Conservation (phyloP, 371 early-diverging fungal species). For the Mucor sp. region DNA sequence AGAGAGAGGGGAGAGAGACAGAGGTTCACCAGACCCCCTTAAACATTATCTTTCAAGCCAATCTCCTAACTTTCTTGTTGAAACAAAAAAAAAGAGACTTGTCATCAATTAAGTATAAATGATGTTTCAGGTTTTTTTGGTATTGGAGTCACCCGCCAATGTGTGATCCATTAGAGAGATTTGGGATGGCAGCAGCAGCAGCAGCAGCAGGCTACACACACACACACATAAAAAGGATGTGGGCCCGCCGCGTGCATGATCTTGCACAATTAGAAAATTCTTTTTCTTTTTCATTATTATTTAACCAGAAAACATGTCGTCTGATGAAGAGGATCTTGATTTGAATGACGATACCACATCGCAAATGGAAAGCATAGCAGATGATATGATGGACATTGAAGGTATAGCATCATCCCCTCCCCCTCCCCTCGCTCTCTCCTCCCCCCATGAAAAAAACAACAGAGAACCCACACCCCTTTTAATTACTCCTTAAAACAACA, state of each 20-base stretch:
- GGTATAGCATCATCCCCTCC: conserved; percentile 23
- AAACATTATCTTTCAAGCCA: not conserved
- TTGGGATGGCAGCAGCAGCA: no score
- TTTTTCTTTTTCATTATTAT: not conserved
- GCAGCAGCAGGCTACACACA: not conserved
- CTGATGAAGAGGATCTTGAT: conserved; percentile 52
- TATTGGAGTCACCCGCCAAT: not conserved
- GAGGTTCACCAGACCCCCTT: not conserved
- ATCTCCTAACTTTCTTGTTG: conserved; percentile 2
- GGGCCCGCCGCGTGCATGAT: not conserved
- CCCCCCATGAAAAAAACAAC: not conserved
- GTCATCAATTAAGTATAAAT: not conserved
- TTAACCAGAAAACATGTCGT: conserved; percentile 34
- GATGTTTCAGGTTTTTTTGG: not conserved
- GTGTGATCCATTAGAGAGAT: not conserved
- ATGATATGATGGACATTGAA: conserved; percentile 47
- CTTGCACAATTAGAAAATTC: not conserved
- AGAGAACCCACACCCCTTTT: not conserved
- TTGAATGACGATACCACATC: conserved; percentile 40
- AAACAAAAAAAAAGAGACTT: not conserved
- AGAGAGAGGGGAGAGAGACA: not conserved
- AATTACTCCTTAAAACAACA: not conserved
- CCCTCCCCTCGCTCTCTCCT: no score
- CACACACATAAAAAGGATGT: not conserved
- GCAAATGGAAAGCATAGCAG: conserved; percentile 36